Conservation (phyloP, 2,329 filamentous ascomycete genomes). For the Annulohypoxylon truncatum region DNA sequence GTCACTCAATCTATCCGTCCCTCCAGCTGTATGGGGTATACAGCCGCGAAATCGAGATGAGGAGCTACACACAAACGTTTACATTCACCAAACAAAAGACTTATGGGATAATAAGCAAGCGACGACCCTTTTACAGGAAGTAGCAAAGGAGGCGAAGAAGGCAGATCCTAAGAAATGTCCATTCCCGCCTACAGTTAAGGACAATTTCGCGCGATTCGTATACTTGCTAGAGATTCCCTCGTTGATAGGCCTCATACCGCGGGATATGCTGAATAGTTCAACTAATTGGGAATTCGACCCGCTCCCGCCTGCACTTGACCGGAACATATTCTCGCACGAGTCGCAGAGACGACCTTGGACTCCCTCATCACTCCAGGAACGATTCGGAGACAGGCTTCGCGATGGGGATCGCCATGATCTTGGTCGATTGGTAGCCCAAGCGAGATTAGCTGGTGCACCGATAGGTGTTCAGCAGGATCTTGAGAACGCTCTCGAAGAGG, state of each 20-base stretch:
- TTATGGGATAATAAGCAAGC: constrained; percentile 86
- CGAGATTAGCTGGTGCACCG: constrained; percentile 39
- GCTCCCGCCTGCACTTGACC: constrained; percentile 73
- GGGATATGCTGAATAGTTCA: constrained; percentile 69
- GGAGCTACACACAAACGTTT: constrained; percentile 78
- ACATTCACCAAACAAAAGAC: constrained; percentile 80
- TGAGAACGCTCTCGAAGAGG: constrained; percentile 38
- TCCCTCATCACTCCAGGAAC: constrained; percentile 34
- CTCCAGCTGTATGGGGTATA: constrained; percentile 85
- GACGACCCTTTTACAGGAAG: constrained; percentile 74
- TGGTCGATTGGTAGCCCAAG: constrained; percentile 38
- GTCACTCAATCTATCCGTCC: constrained; percentile 81
- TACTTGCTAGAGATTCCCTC: constrained; percentile 80
- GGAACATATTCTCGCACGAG: constrained; percentile 63
- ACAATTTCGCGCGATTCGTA: constrained; percentile 76
- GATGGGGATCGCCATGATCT: constrained; percentile 30
- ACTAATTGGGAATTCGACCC: constrained; percentile 85
- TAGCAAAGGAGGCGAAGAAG: constrained; percentile 67
- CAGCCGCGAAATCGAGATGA: constrained; percentile 73
- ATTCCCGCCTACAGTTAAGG: constrained; percentile 53
- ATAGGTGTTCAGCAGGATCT: constrained; percentile 39
- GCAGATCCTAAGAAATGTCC: constrained; percentile 56
- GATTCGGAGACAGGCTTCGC: constrained; percentile 9
- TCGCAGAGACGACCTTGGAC: constrained; percentile 59
- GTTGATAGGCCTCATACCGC: constrained; percentile 77